phyloP scores from a whole-genome alignment of 805 yeast species.

The Metschnikowia peoriensis region DNA sequence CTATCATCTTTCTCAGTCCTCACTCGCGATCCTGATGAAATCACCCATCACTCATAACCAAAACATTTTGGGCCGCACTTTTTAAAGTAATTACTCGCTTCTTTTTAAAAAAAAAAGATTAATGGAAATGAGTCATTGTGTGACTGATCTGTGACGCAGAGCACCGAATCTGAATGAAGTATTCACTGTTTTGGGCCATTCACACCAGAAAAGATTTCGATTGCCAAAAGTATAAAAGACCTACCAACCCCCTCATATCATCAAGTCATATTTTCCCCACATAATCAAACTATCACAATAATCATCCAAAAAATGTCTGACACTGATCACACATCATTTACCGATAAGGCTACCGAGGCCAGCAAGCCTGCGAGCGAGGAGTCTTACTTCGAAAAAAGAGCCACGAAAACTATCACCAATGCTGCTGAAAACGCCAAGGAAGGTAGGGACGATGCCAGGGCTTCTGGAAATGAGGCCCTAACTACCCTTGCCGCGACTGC shows the following conservation, averaged over 20 bases:
- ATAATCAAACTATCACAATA: not conserved
- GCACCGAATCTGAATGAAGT: not conserved
- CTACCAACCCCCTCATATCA: not conserved
- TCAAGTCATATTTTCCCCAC: not conserved
- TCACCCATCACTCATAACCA: no score
- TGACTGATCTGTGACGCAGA: no score
- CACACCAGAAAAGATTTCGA: slow-evolving; percentile 1
- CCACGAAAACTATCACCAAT: slow-evolving; percentile 68
- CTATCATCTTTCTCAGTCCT: no score
- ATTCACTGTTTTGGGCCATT: not conserved
- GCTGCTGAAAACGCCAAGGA: slow-evolving; percentile 56
- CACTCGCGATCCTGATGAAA: no score
- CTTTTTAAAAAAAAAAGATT: no score
- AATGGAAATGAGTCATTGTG: no score
- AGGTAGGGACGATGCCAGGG: slow-evolving; percentile 54
- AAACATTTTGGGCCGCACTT: no score
- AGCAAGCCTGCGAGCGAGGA: slow-evolving; percentile 72
- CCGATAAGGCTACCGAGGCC: slow-evolving; percentile 65
- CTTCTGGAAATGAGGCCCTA: slow-evolving; percentile 24
- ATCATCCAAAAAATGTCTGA: slow-evolving; percentile 30
- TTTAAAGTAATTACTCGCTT: no score
- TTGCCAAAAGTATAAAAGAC: slow-evolving; percentile 5
- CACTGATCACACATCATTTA: slow-evolving; percentile 71
- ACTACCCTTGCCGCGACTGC: slow-evolving; percentile 42
- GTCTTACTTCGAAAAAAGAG: slow-evolving; percentile 52